phyloP scores from a whole-genome alignment of 208 protist genomes.

The Porcisia hertigi region DNA sequence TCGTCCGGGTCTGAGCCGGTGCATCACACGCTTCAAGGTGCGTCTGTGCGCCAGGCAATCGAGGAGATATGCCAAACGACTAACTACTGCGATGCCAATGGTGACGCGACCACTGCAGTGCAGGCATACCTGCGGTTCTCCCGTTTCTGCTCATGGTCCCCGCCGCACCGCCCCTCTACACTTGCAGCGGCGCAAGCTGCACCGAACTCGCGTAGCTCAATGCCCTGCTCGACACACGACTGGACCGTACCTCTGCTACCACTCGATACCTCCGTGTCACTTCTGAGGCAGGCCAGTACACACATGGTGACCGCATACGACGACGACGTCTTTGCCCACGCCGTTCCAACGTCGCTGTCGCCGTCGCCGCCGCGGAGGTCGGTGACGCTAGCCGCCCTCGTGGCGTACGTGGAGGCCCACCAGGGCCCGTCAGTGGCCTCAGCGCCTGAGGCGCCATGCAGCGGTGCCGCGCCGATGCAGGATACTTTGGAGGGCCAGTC shows the following conservation, averaged over 20 bases:
- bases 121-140: constrained; percentile 29
- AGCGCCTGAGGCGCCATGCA: background rate
- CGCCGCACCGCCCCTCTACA: background rate
- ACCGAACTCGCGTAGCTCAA: background rate
- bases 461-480: background rate
- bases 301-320: constrained; percentile 8
- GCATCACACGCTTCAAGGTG: background rate
- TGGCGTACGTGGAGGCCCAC: background rate
- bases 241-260: constrained; percentile 14
- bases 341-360: background rate
- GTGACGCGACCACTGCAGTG: constrained; percentile 26
- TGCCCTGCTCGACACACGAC: background rate
- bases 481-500: background rate
- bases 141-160: background rate
- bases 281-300: constrained; percentile 22
- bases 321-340: background rate
- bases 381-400: constrained; percentile 1
- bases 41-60: background rate
- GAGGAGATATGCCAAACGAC: constrained; percentile 19
- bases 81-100: constrained; percentile 13
- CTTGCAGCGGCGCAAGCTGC: background rate
- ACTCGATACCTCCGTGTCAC: constrained; percentile 4
- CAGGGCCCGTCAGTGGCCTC: background rate
- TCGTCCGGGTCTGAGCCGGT: background rate
- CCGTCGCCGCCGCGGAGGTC: background rate